These are phyloP conservation scores for Nakazawaea siamensis DNA, from an alignment of 805 yeast genomes.

Conservation along the genomic window DNA sequence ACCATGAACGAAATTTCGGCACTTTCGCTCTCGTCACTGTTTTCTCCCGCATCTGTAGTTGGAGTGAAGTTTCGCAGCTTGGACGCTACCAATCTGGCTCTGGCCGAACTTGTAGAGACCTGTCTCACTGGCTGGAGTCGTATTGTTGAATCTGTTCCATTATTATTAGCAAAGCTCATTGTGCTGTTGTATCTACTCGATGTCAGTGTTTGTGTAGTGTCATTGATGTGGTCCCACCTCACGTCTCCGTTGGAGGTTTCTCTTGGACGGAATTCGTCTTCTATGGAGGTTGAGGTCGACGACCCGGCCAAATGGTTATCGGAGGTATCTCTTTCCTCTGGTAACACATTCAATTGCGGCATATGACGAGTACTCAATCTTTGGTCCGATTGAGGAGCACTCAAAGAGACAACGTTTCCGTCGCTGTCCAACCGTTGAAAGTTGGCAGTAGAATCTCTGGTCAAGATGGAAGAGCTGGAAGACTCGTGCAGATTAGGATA, in stretches of 20 bases:
- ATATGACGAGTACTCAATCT: slow-evolving; percentile 6
- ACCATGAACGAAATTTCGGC: slow-evolving; percentile 19
- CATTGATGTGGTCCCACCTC: slow-evolving; percentile 17
- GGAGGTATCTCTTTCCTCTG: slow-evolving; percentile 19
- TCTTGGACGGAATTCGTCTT: slow-evolving; percentile 23
- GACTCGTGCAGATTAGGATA: slow-evolving; percentile 16
- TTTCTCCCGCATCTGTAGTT: slow-evolving; percentile 21
- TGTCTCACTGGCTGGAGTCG: slow-evolving; percentile 6
- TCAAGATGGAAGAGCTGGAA: slow-evolving; percentile 15
- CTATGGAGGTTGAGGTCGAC: slow-evolving; percentile 6
- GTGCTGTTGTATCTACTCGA: slow-evolving; percentile 6
- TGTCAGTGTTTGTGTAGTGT: slow-evolving; percentile 1
- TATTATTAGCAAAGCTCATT: slow-evolving; percentile 2
- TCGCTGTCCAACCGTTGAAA: slow-evolving; percentile 36
- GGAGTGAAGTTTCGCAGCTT: slow-evolving; percentile 17
- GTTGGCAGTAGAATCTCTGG: slow-evolving; percentile 22
- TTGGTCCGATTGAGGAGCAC: slow-evolving; percentile 5
- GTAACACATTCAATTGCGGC: slow-evolving; percentile 19
- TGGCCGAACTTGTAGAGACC: slow-evolving; percentile 5
- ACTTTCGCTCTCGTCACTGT: slow-evolving; percentile 19
- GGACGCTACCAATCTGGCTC: slow-evolving; percentile 28
- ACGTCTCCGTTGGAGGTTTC: slow-evolving; percentile 21
- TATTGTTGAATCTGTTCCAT: slow-evolving; percentile 1
- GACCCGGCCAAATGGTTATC: slow-evolving; percentile 1
- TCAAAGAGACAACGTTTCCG: slow-evolving; percentile 29